phyloP scores from a whole-genome alignment of 139 green algal genomes.

The Mesotaenium endlicherianum region DNA sequence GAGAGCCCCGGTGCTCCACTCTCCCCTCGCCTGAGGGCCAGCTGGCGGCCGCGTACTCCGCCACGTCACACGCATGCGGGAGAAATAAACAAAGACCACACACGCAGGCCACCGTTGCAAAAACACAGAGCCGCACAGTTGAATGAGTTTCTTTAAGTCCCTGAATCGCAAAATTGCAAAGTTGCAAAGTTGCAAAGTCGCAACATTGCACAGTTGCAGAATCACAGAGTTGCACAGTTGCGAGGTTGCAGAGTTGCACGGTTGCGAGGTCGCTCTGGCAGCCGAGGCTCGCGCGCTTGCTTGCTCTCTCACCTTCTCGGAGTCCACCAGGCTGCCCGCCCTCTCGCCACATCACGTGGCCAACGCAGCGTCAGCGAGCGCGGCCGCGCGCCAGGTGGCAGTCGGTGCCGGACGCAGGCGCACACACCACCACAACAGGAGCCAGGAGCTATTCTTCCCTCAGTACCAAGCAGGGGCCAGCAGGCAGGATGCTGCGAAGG shows the following conservation, averaged over 20 bases:
- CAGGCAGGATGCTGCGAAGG: too few relatives aligned
- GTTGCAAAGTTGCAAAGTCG: not conserved
- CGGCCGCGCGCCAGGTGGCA: not conserved
- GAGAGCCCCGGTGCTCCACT: too few relatives aligned
- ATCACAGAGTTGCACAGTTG: not conserved
- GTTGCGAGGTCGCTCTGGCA: not conserved
- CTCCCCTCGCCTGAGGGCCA: too few relatives aligned
- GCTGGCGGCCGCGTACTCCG: too few relatives aligned
- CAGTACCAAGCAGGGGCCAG: too few relatives aligned
- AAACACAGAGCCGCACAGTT: not conserved
- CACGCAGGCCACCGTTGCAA: too few relatives aligned
- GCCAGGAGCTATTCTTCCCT: too few relatives aligned
- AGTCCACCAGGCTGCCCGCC: not conserved
- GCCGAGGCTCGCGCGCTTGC: not conserved
- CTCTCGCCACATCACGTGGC: not conserved
- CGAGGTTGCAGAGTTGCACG: not conserved
- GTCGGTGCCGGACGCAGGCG: not conserved
- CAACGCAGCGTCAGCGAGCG: not conserved
- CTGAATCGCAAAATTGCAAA: not conserved
- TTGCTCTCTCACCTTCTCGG: not conserved
- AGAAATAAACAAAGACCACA: too few relatives aligned
- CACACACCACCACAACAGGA: not conserved
- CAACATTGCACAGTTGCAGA: not conserved
- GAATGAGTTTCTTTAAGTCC: not conserved
- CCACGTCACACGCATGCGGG: too few relatives aligned